phyloP scores from a whole-genome alignment of 208 protist species.

The Acanthamoeba divionensis region DNA sequence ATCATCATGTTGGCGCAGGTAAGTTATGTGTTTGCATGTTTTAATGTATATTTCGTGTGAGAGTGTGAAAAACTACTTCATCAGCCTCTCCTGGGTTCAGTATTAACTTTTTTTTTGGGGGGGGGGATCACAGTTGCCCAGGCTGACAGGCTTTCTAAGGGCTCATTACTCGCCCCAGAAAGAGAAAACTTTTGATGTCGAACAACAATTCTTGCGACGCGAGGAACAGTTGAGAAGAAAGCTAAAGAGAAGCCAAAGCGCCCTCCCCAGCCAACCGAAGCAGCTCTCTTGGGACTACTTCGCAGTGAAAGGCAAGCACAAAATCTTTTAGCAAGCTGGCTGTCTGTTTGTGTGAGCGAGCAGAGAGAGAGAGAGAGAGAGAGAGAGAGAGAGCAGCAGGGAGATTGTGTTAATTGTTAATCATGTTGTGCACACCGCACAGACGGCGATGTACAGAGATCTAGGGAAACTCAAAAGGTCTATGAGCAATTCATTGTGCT shows the following conservation, averaged over 20 bases:
- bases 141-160: background rate
- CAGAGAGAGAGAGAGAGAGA: background rate
- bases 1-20: too few relatives aligned
- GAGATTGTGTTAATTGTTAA: too few relatives aligned
- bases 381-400: too few relatives aligned
- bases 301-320: background rate
- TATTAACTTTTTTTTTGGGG: too few relatives aligned
- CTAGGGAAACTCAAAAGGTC: background rate
- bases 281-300: too few relatives aligned
- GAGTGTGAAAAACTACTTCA: too few relatives aligned
- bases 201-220: background rate
- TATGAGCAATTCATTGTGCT: constrained; percentile 9
- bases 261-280: too few relatives aligned
- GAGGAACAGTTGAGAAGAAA: background rate
- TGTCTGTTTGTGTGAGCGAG: background rate
- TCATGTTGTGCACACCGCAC: too few relatives aligned
- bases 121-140: background rate
- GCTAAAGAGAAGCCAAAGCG: background rate
- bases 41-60: too few relatives aligned
- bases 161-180: constrained; percentile 30
- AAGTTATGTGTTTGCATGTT: too few relatives aligned
- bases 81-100: too few relatives aligned
- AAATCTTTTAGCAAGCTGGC: background rate
- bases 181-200: background rate
- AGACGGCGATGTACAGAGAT: too few relatives aligned